A percentile compares a stretch with the other conserved stretches of the same genome.
Evolutionary conservation across 495 filamentous ascomycete species (phyloP).

Genomic region (Pseudomonodictys pantanalensis): DNA sequence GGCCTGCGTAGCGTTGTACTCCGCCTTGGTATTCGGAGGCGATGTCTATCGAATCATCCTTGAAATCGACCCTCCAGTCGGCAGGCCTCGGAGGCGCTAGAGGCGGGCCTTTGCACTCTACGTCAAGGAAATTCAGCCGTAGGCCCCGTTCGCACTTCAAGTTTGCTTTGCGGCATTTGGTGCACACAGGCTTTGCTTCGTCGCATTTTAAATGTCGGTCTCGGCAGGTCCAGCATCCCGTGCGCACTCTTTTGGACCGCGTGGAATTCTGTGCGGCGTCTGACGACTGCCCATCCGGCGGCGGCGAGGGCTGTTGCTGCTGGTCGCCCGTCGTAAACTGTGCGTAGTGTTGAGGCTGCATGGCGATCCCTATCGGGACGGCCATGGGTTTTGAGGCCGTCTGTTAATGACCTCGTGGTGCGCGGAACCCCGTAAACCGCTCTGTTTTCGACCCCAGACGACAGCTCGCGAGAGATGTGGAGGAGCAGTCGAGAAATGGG

Average conservation of each 20-base stretch:
- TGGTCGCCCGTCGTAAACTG: neutral
- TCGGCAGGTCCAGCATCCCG: conserved; percentile 46
- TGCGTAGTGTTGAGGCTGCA: no score
- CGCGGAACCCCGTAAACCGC: no score
- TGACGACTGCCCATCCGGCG: conserved; percentile 11
- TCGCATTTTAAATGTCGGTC: conserved; percentile 72
- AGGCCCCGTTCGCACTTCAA: conserved; percentile 82
- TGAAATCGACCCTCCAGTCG: conserved; percentile 73
- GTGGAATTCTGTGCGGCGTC: conserved; percentile 10
- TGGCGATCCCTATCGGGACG: no score
- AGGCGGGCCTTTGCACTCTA: conserved; percentile 67
- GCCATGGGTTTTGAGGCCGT: no score
- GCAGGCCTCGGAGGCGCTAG: conserved; percentile 52
- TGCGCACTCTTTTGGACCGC: conserved; percentile 43
- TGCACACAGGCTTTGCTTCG: conserved; percentile 73
- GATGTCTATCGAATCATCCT: conserved; percentile 87
- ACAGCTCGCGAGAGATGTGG: no score
- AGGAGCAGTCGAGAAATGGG: no score
- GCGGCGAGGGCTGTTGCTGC: conserved; percentile 13
- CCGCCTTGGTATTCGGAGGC: conserved; percentile 91
- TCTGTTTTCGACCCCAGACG: no score
- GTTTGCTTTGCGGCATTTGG: conserved; percentile 86
- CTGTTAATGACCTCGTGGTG: no score
- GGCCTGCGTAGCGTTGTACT: conserved; percentile 64
- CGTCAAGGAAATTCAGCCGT: conserved; percentile 90